Evolutionary conservation across 1,139 yeast genomes (phyloP).

Genomic region (Pichia sp.): DNA sequence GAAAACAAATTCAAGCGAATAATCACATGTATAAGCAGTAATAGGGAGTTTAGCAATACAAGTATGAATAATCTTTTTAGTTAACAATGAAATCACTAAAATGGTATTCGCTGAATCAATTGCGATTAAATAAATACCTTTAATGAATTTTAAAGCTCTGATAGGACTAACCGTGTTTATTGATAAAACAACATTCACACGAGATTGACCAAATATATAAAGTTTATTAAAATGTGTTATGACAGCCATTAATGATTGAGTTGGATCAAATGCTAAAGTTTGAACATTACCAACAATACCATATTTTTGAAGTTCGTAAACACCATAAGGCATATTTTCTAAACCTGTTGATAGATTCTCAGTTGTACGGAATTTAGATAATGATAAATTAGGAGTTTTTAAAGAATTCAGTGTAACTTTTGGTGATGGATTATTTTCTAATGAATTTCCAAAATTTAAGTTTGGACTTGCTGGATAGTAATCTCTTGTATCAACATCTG

Average conservation of each 20-base stretch:
- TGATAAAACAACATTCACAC: slow-evolving; percentile 68
- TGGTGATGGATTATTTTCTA: slow-evolving; percentile 1
- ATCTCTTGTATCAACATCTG: slow-evolving; percentile 18
- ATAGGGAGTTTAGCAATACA: slow-evolving; percentile 58
- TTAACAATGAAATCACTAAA: slow-evolving; percentile 62
- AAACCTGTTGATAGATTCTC: slow-evolving; percentile 36
- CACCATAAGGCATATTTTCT: slow-evolving; percentile 34
- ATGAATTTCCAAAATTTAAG: slow-evolving; percentile 11
- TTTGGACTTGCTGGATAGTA: slow-evolving; percentile 19
- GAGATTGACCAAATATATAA: slow-evolving; percentile 77
- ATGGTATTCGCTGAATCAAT: slow-evolving; percentile 51
- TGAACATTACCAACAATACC: slow-evolving; percentile 56
- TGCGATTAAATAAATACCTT: slow-evolving; percentile 75
- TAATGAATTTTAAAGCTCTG: slow-evolving; percentile 55
- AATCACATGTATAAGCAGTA: slow-evolving; percentile 70
- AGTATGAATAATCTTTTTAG: slow-evolving; percentile 51
- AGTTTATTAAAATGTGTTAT: slow-evolving; percentile 67
- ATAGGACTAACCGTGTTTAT: slow-evolving; percentile 48
- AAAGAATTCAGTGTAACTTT: slow-evolving; percentile 6
- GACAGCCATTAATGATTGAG: slow-evolving; percentile 78
- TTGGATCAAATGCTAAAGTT: slow-evolving; percentile 77
- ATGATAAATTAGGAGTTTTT: slow-evolving; percentile 10
- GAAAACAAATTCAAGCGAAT: slow-evolving; percentile 80
- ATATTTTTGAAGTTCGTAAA: slow-evolving; percentile 41
- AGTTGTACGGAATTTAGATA: slow-evolving; percentile 15